Percentiles rank a stretch among this genome's conserved stretches.
Conservation (phyloP, 2,329 filamentous ascomycete genomes). For the Aspergillus hiratsukae region DNA sequence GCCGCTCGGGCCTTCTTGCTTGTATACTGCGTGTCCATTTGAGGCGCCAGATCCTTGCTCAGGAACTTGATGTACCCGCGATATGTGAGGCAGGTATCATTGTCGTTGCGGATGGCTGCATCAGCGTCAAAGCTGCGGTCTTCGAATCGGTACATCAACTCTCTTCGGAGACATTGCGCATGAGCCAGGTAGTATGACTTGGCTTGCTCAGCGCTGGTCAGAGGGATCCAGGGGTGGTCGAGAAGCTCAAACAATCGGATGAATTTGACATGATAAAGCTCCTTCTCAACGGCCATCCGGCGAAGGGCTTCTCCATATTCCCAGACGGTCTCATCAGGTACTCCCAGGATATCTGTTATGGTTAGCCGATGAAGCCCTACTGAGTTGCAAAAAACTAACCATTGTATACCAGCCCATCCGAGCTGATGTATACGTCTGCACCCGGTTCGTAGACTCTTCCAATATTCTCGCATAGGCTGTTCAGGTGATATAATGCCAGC, state of each 20-base stretch:
- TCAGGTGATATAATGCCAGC: conserved; percentile 38
- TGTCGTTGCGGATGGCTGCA: conserved; percentile 23
- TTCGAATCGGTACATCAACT: conserved; percentile 22
- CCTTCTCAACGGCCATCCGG: conserved; percentile 31
- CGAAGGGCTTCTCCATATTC: conserved; percentile 36
- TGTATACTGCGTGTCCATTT: conserved; percentile 6
- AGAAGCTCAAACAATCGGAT: conserved; percentile 37
- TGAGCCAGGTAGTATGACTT: conserved; percentile 23
- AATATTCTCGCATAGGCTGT: conserved; percentile 39
- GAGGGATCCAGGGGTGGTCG: conserved; percentile 21
- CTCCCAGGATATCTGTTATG: conserved; percentile 34
- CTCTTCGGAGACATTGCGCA: conserved; percentile 21
- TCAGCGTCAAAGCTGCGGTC: conserved; percentile 23
- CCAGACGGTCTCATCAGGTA: conserved; percentile 41
- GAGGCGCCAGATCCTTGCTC: conserved; percentile 22
- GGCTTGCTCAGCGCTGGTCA: conserved; percentile 15
- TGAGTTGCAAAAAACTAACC: conserved; percentile 10
- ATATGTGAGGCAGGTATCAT: conserved; percentile 25
- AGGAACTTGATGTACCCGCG: conserved; percentile 27
- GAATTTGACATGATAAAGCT: conserved; percentile 31
- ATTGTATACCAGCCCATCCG: conserved; percentile 43
- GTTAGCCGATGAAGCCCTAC: not conserved
- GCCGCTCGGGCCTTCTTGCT: conserved; percentile 17
- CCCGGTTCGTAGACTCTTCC: conserved; percentile 36
- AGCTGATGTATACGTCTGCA: conserved; percentile 39